Base-by-base conservation (phyloP, 768 basidiomycete species). In the Calocera viscosa region DNA sequence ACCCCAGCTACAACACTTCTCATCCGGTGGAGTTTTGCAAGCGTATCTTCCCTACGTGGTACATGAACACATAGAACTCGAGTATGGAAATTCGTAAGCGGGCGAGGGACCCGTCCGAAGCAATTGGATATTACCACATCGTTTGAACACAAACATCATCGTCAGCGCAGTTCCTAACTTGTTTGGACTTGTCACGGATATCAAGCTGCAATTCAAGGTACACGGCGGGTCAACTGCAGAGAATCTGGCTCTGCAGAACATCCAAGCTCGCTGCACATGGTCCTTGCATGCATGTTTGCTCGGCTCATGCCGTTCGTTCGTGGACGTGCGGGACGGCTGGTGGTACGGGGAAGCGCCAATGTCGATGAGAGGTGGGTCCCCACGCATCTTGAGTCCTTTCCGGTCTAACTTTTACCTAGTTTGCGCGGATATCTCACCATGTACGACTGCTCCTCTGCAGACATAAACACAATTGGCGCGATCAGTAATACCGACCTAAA, bases 21-120 rank as follows among this genome's bases (percentile, higher is more conserved):
- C 93, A 99, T 75, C 85, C 94, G 0, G 83, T 81, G 53, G 96
- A 98, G 73, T 93, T 97, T 71, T 85, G 86, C 30, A 81, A 80
- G 65, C 82, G 92, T 28, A 87, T 98, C 65, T 95, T 99, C 80
- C 94, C 98, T 75, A 95, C 94, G 0, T 96, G 93, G 76, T 99
- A 95, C 77, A 98, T 99, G 96, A 94, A 95, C 5, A 99, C 96
- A 0, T 91, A 94, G 75, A 94, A 98, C 75, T 97, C 95, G 8
- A 91, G 88, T 68, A 75, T 75, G 0, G 96, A 96, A 71, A 98
- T 95, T 7, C 80, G 92, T 12, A 78, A 81, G 68, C 81, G 96
- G 35, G 96, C 96, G 0, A 94, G 91, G 74, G 85, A 89, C 49
- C 83, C 98, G 2, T 85, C 90, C 5, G 82, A 86, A 39, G 89